phyloP scores from a whole-genome alignment of 2,329 filamentous ascomycete genomes.

The Penicillium sp. region DNA sequence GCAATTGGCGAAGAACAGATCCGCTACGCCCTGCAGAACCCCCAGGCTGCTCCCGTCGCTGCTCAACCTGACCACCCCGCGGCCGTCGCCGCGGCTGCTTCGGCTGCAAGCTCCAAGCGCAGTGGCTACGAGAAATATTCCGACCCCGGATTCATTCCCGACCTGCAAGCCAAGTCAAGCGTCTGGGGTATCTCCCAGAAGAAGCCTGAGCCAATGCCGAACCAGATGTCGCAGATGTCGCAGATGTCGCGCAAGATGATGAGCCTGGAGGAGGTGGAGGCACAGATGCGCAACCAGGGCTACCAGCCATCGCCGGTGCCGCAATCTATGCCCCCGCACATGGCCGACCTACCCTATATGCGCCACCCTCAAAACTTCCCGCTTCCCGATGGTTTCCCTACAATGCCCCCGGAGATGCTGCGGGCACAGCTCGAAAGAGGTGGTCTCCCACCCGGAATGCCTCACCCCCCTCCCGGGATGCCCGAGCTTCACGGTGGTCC shows the following conservation, averaged over 20 bases:
- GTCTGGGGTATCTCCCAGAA: constrained; percentile 77
- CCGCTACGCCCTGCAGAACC: constrained; percentile 76
- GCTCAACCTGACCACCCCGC: constrained; percentile 32
- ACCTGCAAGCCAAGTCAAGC: constrained; percentile 88
- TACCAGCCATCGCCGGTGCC: constrained; percentile 29
- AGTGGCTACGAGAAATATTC: constrained; percentile 93
- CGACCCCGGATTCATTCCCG: constrained; percentile 80
- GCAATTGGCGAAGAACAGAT: constrained; percentile 91
- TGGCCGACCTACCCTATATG: constrained; percentile 36
- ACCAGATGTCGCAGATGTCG: constrained; percentile 41
- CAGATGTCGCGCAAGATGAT: constrained; percentile 71
- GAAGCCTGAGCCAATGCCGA: constrained; percentile 34
- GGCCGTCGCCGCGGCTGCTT: constrained; percentile 50
- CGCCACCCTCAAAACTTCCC: constrained; percentile 40
- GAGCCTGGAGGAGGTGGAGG: constrained; percentile 96
- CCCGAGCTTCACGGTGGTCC: constrained; percentile 49
- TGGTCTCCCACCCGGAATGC: constrained; percentile 40
- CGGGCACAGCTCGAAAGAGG: constrained; percentile 46
- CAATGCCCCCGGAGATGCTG: constrained; percentile 52
- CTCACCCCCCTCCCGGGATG: constrained; percentile 44
- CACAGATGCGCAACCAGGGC: constrained; percentile 78
- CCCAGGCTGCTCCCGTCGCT: constrained; percentile 48
- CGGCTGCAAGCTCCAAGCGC: constrained; percentile 65
- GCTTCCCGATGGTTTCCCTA: constrained; percentile 36
- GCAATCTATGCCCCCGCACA: constrained; percentile 32